Conservation (phyloP, 441 rosid species). For the Populus hybrid region DNA sequence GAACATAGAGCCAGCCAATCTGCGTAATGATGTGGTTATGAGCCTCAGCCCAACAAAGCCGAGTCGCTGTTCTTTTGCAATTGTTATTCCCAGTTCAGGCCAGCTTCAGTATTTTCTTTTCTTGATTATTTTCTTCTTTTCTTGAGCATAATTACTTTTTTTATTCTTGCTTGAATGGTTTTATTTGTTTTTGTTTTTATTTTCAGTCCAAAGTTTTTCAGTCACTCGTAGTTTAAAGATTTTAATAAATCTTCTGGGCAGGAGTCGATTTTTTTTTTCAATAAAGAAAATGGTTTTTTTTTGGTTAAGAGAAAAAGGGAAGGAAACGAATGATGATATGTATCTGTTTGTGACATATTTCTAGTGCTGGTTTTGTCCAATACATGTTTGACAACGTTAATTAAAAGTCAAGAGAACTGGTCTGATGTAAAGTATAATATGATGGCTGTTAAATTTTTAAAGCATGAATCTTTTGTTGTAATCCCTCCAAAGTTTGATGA, state of each 20-base stretch:
- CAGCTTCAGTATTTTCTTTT: not conserved
- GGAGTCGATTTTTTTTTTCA: not conserved
- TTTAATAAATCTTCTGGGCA: slow-evolving; percentile 24
- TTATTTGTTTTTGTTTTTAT: not conserved
- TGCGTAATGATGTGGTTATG: slow-evolving; percentile 12
- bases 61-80: slow-evolving; percentile 8
- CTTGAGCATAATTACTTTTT: not conserved
- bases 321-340: not conserved
- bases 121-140: not conserved
- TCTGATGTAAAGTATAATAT: not conserved
- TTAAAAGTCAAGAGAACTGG: slow-evolving; percentile 6
- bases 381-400: not conserved
- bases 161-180: not conserved
- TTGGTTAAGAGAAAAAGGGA: not conserved
- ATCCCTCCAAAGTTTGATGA: slow-evolving; percentile 4
- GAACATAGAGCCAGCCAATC: not conserved
- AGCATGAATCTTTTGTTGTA: not conserved
- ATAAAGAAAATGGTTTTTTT: not conserved
- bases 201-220: not conserved
- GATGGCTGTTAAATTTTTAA: not conserved
- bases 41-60: slow-evolving; percentile 8
- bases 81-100: slow-evolving; percentile 9
- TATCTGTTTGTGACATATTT: not conserved
- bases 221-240: not conserved
- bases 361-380: slow-evolving; percentile 4